Evolutionary conservation across 345 rosid species (phyloP).

Genomic region (Psidium friedrichsthalianum): DNA sequence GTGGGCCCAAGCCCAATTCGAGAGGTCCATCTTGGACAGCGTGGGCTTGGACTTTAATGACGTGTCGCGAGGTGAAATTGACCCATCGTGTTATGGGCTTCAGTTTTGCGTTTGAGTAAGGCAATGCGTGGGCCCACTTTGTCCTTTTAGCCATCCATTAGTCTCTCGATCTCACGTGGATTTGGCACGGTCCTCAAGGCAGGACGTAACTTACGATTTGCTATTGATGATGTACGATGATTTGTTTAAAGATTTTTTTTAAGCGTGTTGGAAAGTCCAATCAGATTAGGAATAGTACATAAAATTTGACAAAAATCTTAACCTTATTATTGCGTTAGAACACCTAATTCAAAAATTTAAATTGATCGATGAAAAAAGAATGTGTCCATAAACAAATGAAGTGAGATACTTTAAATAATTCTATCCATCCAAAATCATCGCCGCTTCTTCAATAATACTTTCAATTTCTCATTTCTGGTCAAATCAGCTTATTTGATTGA

Average conservation of each 20-base stretch:
- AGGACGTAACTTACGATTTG: background rate
- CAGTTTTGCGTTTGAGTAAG: background rate
- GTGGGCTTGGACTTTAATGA: background rate
- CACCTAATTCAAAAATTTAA: background rate
- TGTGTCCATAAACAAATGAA: too few relatives aligned
- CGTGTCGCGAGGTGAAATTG: background rate
- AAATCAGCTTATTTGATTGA: background rate
- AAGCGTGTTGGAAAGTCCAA: background rate
- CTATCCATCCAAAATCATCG: background rate
- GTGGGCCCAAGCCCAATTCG: background rate
- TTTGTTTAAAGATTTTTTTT: background rate
- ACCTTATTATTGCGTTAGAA: background rate
- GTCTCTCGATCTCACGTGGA: background rate
- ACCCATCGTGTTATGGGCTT: background rate
- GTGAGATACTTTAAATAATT: background rate
- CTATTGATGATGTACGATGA: background rate
- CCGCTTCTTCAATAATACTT: background rate
- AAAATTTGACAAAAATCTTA: background rate
- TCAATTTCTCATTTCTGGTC: background rate
- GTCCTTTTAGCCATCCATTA: background rate
- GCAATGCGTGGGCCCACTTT: background rate
- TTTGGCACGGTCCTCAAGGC: background rate
- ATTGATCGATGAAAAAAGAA: accelerated
- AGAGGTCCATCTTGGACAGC: background rate
- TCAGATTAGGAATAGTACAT: accelerated